These are phyloP conservation scores for Pseudopyricularia javanii DNA, from an alignment of 2,329 filamentous ascomycete genomes.

Conservation along the genomic window DNA sequence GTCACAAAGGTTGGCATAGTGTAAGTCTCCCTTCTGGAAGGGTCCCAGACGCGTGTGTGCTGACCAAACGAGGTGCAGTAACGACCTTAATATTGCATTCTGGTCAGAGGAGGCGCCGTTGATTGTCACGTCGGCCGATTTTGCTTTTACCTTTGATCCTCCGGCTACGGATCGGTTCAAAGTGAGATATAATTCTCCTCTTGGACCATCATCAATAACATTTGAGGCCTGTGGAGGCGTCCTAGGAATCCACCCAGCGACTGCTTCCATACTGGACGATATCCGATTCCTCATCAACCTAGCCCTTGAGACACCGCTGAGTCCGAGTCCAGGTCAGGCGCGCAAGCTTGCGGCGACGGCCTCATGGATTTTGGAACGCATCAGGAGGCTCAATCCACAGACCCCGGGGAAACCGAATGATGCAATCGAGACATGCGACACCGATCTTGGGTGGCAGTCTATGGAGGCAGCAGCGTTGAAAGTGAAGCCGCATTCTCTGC, in stretches of 20 bases:
- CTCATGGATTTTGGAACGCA: conserved; percentile 23
- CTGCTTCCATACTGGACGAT: conserved; percentile 36
- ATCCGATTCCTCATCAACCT: conserved; percentile 30
- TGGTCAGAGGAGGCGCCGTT: conserved; percentile 27
- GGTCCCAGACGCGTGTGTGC: neutral
- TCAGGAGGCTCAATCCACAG: conserved; percentile 15
- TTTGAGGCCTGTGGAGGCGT: conserved; percentile 27
- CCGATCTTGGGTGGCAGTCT: neutral
- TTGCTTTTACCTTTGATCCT: conserved; percentile 24
- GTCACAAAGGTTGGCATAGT: conserved; percentile 34
- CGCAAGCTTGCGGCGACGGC: conserved; percentile 24
- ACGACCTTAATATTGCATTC: conserved; percentile 30
- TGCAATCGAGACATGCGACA: neutral
- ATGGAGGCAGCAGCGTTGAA: conserved; percentile 1
- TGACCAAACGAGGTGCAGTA: conserved; percentile 13
- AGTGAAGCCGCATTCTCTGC: conserved; percentile 8
- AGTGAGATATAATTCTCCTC: conserved; percentile 30
- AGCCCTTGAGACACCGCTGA: conserved; percentile 22
- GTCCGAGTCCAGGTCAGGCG: conserved; percentile 17
- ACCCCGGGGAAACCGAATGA: conserved; percentile 7
- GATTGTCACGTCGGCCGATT: conserved; percentile 20
- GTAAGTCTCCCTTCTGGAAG: conserved; percentile 18
- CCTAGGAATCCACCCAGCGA: conserved; percentile 27
- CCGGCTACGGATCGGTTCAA: conserved; percentile 21
- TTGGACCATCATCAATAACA: conserved; percentile 26